A percentile compares a stretch with the other conserved stretches of the same genome.
These are phyloP conservation scores for Claviceps digitariae DNA, from an alignment of 2,329 filamentous ascomycete genomes.

Conservation along the genomic window DNA sequence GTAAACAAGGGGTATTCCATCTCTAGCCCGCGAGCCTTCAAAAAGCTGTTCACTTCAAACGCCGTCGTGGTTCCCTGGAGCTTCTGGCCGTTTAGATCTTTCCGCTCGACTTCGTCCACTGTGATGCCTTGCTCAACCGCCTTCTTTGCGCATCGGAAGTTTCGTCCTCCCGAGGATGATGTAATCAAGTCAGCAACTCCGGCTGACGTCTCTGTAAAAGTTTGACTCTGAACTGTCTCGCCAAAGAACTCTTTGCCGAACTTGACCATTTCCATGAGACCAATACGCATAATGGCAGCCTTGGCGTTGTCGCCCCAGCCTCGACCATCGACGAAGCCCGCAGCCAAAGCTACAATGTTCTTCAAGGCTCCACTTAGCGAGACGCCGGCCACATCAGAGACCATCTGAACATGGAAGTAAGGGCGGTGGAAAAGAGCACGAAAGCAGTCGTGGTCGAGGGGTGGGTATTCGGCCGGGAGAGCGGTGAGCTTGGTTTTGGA, in stretches of 20 bases:
- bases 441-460: slow-evolving; percentile 73
- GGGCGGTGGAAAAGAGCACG: slow-evolving; percentile 83
- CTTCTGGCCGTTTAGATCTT: slow-evolving; percentile 92
- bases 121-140: slow-evolving; percentile 65
- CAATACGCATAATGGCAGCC: slow-evolving; percentile 95
- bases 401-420: slow-evolving; percentile 94
- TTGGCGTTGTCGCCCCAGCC: slow-evolving; percentile 99
- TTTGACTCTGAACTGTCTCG: slow-evolving; percentile 63
- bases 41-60: slow-evolving; percentile 77
- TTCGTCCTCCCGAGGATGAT: slow-evolving; percentile 79
- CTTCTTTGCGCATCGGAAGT: slow-evolving; percentile 88
- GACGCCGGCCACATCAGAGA: slow-evolving; percentile 90
- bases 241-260: slow-evolving; percentile 92
- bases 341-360: slow-evolving; percentile 89
- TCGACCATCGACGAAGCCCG: slow-evolving; percentile 87
- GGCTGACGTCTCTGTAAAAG: slow-evolving; percentile 93
- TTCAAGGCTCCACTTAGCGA: slow-evolving; percentile 91
- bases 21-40: slow-evolving; percentile 66
- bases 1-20: slow-evolving; percentile 86
- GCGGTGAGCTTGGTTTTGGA: slow-evolving; percentile 60
- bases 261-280: slow-evolving; percentile 89
- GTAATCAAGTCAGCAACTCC: slow-evolving; percentile 95
- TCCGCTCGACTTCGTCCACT: slow-evolving; percentile 76
- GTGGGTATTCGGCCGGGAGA: slow-evolving; percentile 69
- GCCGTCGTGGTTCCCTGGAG: slow-evolving; percentile 90